Percentiles rank a stretch among this genome's conserved stretches.
Conservation (phyloP, 257 asterid genomes). For the Nicotiana noctiflora region DNA sequence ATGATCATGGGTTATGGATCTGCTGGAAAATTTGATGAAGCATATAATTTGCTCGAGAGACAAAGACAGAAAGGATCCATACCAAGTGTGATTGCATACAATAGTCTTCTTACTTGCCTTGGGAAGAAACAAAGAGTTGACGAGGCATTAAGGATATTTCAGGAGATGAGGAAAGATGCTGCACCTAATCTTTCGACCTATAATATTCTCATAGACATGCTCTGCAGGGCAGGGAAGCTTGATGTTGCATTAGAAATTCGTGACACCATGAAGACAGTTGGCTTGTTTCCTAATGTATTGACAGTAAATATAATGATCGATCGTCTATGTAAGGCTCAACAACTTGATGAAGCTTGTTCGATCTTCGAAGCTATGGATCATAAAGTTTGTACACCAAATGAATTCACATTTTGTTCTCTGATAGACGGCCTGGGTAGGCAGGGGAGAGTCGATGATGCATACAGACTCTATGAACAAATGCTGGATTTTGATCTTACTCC, state of each 20-base stretch:
- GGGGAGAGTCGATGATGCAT: conserved; percentile 83
- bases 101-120: conserved; percentile 77
- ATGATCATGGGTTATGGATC: conserved; percentile 97
- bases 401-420: conserved; percentile 71
- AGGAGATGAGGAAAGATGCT: conserved; percentile 83
- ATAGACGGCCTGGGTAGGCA: conserved; percentile 91
- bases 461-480: conserved; percentile 78
- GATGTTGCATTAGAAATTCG: conserved; percentile 61
- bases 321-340: conserved; percentile 82
- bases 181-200: conserved; percentile 80
- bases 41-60: conserved; percentile 74
- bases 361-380: conserved; percentile 68
- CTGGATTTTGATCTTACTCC: conserved; percentile 52
- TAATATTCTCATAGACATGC: conserved; percentile 82
- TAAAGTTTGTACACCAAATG: conserved; percentile 57
- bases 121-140: conserved; percentile 66
- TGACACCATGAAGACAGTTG: conserved; percentile 55
- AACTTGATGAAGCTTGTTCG: conserved; percentile 68
- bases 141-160: conserved; percentile 59
- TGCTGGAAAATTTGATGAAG: conserved; percentile 77
- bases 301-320: conserved; percentile 89
- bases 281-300: conserved; percentile 61
- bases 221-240: conserved; percentile 59
- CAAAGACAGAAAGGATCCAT: conserved; percentile 81
- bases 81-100: conserved; percentile 86